phyloP scores from a whole-genome alignment of 768 basidiomycete species.

The Inosperma sp. region DNA sequence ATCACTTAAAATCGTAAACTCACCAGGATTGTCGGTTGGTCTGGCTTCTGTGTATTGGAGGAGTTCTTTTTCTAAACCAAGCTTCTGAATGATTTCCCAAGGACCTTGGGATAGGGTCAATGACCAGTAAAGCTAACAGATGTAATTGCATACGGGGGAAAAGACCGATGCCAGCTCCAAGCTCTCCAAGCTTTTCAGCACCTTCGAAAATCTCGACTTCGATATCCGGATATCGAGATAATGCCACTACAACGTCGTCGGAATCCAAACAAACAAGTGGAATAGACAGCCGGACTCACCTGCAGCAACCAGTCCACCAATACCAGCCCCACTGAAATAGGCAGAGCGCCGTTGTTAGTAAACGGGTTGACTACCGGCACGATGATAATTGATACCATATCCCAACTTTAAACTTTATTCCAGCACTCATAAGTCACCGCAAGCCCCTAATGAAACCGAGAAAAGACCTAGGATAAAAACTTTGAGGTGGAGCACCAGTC shows the following conservation, averaged over 20 bases:
- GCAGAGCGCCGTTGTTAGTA: constrained; percentile 16
- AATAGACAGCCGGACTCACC: constrained; percentile 19
- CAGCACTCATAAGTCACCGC: constrained; percentile 24
- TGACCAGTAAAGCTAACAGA: neutral
- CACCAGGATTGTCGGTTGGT: constrained; percentile 41
- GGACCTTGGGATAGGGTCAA: constrained; percentile 30
- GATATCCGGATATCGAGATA: constrained; percentile 48
- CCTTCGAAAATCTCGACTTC: constrained; percentile 55
- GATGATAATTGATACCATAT: constrained; percentile 43
- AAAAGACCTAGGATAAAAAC: constrained; percentile 8
- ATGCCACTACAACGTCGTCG: constrained; percentile 30
- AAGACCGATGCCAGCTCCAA: constrained; percentile 61
- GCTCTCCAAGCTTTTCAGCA: constrained; percentile 44
- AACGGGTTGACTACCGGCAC: constrained; percentile 10
- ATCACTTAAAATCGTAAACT: neutral
- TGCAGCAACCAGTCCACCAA: constrained; percentile 46
- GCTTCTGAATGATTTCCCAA: constrained; percentile 44
- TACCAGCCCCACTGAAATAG: constrained; percentile 55
- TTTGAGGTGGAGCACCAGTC: constrained; percentile 1
- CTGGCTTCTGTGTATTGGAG: constrained; percentile 35
- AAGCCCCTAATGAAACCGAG: constrained; percentile 13
- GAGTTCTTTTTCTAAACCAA: constrained; percentile 45
- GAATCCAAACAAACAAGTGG: constrained; percentile 2
- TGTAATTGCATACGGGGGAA: constrained; percentile 37
- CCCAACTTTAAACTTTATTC: constrained; percentile 43